A percentile compares a stretch with the other conserved stretches of the same genome.
phyloP scores from a whole-genome alignment of 305 asterid species.

The Fraxinus albicans region DNA sequence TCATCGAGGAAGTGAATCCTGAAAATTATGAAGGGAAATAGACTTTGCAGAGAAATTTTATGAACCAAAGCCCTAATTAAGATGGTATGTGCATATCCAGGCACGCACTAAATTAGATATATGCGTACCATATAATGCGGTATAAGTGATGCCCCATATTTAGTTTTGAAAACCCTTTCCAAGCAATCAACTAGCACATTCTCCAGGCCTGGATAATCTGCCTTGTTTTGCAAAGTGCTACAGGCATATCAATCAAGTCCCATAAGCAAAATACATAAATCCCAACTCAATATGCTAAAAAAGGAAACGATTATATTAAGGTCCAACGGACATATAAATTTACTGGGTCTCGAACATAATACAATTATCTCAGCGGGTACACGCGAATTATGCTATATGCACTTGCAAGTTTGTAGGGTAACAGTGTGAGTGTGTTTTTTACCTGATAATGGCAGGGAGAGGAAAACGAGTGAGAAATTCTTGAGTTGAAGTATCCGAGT shows the following conservation, averaged over 20 bases:
- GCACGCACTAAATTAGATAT: background rate
- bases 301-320: background rate
- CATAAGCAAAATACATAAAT: background rate
- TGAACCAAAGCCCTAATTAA: background rate
- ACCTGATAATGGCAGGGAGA: conserved; percentile 79
- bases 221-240: conserved; percentile 77
- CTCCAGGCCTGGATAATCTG: conserved; percentile 75
- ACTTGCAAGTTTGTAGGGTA: background rate
- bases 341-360: background rate
- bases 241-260: conserved; percentile 12
- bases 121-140: conserved; percentile 78
- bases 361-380: background rate
- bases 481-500: conserved; percentile 66
- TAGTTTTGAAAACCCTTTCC: conserved; percentile 78
- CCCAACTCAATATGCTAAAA: background rate
- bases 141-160: conserved; percentile 83
- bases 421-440: background rate
- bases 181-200: conserved; percentile 66
- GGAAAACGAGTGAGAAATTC: conserved; percentile 80
- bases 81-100: background rate
- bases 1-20: background rate
- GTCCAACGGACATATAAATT: conserved; percentile 12
- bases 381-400: background rate
- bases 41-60: background rate
- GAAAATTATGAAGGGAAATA: background rate